Conservation (phyloP, 371 early-diverging fungal species). For the Capillidium rhysosporum region DNA sequence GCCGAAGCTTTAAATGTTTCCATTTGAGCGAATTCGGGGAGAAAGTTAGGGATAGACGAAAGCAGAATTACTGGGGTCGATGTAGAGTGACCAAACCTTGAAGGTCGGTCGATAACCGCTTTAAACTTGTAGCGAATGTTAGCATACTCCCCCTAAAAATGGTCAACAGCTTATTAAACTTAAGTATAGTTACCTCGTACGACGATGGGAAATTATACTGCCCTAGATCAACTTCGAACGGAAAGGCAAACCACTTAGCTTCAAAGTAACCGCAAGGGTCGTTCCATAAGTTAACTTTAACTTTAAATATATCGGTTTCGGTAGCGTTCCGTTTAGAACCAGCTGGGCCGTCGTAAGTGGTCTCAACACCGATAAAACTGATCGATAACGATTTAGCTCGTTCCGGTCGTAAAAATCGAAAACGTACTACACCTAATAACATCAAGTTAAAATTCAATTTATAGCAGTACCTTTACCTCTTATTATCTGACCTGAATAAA, state of each 20-base stretch:
- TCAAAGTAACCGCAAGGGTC: slow-evolving; percentile 1
- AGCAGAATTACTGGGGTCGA: neutral
- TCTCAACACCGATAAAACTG: neutral
- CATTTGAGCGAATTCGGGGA: neutral
- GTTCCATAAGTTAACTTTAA: neutral
- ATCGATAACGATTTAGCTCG: neutral
- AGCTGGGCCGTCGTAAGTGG: neutral
- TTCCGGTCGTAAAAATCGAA: slow-evolving; percentile 1
- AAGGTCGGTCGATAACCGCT: slow-evolving; percentile 3
- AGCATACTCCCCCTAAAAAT: slow-evolving; percentile 2
- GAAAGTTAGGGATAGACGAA: slow-evolving; percentile 3
- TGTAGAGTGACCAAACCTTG: slow-evolving; percentile 4
- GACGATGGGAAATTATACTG: slow-evolving; percentile 7
- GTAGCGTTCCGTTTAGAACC: neutral
- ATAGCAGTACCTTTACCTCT: neutral
- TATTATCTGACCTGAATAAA: slow-evolving; percentile 5
- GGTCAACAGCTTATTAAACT: too few relatives aligned
- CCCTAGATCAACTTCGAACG: slow-evolving; percentile 4
- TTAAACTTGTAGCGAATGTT: slow-evolving; percentile 6
- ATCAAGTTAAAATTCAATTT: neutral
- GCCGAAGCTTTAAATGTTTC: neutral
- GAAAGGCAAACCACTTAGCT: slow-evolving; percentile 3
- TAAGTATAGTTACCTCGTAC: neutral
- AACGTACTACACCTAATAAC: neutral
- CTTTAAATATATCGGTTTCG: slow-evolving; percentile 5